These are phyloP conservation scores for Heterobasidion irregulare DNA, from an alignment of 1,284 basidiomycete species.

Conservation along the genomic window DNA sequence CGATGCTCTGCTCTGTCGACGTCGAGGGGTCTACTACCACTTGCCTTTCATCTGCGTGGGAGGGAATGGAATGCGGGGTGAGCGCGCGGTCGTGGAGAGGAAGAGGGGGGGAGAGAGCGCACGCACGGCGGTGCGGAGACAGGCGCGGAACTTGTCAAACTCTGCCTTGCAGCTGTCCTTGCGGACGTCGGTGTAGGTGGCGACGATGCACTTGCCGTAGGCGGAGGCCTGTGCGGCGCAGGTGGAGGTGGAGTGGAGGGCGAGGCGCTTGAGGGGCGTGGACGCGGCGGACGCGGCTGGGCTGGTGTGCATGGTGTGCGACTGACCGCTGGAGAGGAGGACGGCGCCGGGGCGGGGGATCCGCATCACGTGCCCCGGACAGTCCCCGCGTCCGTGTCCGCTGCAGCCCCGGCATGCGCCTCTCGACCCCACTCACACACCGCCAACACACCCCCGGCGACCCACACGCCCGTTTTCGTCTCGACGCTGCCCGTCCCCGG, in stretches of 20 bases:
- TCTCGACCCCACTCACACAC: neutral
- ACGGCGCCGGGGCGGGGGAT: no score
- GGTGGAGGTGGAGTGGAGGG: slow-evolving; percentile 59
- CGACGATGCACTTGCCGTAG: slow-evolving; percentile 77
- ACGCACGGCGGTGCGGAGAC: slow-evolving; percentile 62
- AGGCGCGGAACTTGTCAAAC: slow-evolving; percentile 69
- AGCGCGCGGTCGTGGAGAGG: no score
- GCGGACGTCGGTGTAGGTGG: slow-evolving; percentile 67
- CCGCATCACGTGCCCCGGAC: neutral
- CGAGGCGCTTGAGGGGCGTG: slow-evolving; percentile 53
- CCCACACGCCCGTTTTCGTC: no score
- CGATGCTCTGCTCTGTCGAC: no score
- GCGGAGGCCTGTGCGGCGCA: slow-evolving; percentile 59
- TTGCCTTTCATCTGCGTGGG: slow-evolving; percentile 54
- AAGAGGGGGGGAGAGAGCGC: neutral
- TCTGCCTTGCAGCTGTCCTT: slow-evolving; percentile 74
- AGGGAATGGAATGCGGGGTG: neutral
- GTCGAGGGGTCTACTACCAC: slow-evolving; percentile 26
- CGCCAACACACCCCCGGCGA: no score
- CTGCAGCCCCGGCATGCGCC: neutral
- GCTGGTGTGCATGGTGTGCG: neutral
- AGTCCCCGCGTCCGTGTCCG: no score
- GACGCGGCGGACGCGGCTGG: neutral
- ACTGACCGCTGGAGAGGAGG: neutral
- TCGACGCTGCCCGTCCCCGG: no score